Base-by-base conservation (phyloP, 306 rosid genomes). In the Lathyrus sativus region DNA sequence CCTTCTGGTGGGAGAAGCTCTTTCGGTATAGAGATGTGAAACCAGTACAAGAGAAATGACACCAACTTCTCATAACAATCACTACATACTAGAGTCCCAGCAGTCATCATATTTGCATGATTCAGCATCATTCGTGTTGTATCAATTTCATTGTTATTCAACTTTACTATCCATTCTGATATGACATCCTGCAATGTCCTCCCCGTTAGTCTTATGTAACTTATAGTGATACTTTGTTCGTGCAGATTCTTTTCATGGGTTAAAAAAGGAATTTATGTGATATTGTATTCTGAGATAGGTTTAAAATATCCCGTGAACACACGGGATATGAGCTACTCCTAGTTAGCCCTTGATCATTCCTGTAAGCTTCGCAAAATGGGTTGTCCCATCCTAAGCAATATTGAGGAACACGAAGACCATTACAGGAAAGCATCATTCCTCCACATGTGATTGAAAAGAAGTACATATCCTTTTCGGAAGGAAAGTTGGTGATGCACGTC, bases 341-440 rank as follows among this genome's bases (percentile, higher is more conserved):
- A 6, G 81, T 17, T 73, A 85, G 67, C 19, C 91, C 75, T 44
- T 81, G 82, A 75, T 87, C 78, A 70, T 68, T 59, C 98, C 96
- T 87, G 71, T 89, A 92, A 61, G 92, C 84, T 76, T 93, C 96
- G 65, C 96, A 92, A 83, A 88, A 92, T 41, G 96, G 79, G 80
- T 88, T 82, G 83, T 90, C 96, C 72, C 96, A 92, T 71, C 98
- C 96, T 60, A 79, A 46, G 84, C 96, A 92, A 83, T 88, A 87
- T 77, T 89, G 98, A 68, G 96, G 87, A 71, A 83, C 75, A 54
- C 54, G 59, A 49, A 17, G 58, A 68, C 59, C 74, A 66, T 76
- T 43, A n/a, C 88, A 87, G 45, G 87, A 88, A 64, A 96, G 96
- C 98, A 92, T 92, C 96, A 88, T 83, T 83, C 96, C 98, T 82